Conservation (phyloP, 805 yeast species). For the Candida stauntonica region DNA sequence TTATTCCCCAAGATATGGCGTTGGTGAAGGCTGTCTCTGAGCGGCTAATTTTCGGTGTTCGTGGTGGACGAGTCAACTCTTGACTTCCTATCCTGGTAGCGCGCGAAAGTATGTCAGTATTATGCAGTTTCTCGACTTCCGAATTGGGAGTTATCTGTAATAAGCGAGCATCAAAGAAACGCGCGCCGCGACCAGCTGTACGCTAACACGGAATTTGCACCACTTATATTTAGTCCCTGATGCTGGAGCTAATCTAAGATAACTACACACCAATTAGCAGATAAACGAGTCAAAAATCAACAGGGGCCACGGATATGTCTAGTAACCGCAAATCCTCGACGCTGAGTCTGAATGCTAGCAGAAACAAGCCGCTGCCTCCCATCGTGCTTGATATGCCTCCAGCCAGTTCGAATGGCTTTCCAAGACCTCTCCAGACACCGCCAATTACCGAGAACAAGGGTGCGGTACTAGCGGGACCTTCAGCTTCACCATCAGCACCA, state of each 20-base stretch:
- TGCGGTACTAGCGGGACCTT: no score
- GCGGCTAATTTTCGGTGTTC: background rate
- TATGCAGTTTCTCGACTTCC: no score
- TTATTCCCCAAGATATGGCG: no score
- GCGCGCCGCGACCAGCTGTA: no score
- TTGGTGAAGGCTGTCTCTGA: background rate
- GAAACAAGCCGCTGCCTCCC: slow-evolving; percentile 29
- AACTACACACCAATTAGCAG: no score
- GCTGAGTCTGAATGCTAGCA: slow-evolving; percentile 21
- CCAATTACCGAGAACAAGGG: slow-evolving; percentile 2
- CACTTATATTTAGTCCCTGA: no score
- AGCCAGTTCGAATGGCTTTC: background rate
- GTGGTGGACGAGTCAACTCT: no score
- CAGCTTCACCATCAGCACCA: background rate
- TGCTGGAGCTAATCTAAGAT: no score
- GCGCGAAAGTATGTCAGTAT: no score
- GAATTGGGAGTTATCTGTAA: no score
- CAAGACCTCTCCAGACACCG: slow-evolving; percentile 9
- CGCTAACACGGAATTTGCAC: no score
- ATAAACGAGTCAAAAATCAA: background rate
- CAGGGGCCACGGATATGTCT: slow-evolving; percentile 3
- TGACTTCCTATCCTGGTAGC: background rate
- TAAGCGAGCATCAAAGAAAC: no score
- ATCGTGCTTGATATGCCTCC: slow-evolving; percentile 15
- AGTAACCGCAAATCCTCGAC: slow-evolving; percentile 26